Conservation (phyloP, 345 rosid genomes). For the Triadica sebifera region DNA sequence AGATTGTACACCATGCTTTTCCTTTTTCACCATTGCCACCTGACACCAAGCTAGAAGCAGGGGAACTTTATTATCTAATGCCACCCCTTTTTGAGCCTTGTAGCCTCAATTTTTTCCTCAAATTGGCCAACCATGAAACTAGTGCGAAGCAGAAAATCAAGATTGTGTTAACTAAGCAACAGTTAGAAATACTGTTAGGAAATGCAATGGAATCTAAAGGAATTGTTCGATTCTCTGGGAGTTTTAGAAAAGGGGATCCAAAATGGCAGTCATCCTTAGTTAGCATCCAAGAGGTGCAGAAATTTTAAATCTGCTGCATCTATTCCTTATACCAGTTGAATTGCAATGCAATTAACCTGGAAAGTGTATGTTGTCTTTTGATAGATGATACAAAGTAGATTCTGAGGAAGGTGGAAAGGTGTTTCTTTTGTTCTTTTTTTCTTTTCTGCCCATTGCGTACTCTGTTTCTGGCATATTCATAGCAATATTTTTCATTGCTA, state of each 20-base stretch:
- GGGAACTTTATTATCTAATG: slow-evolving; percentile 20
- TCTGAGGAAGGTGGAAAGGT: not conserved
- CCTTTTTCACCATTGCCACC: slow-evolving; percentile 24
- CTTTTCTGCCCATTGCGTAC: not conserved
- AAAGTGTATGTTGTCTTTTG: not conserved
- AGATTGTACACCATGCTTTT: slow-evolving; percentile 16
- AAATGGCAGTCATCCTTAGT: slow-evolving; percentile 62
- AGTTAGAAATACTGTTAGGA: slow-evolving; percentile 40
- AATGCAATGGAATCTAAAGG: slow-evolving; percentile 22
- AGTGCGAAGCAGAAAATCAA: slow-evolving; percentile 30
- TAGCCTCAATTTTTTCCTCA: not conserved
- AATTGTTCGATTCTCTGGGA: slow-evolving; percentile 21
- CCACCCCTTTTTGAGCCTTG: not conserved
- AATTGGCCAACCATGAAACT: slow-evolving; percentile 13
- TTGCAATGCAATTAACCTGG: not conserved
- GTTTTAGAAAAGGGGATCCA: slow-evolving; percentile 12
- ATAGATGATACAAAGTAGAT: slow-evolving; percentile 8
- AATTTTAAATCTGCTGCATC: slow-evolving; percentile 15
- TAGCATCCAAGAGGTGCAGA: slow-evolving; percentile 41
- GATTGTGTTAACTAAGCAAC: slow-evolving; percentile 47
- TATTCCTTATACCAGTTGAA: not conserved
- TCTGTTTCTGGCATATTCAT: not conserved
- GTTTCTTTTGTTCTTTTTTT: not conserved
- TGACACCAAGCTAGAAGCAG: slow-evolving; percentile 22
- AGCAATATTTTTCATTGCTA: not conserved